Conservation (phyloP, 257 asterid genomes). For the Scutellaria minor region DNA sequence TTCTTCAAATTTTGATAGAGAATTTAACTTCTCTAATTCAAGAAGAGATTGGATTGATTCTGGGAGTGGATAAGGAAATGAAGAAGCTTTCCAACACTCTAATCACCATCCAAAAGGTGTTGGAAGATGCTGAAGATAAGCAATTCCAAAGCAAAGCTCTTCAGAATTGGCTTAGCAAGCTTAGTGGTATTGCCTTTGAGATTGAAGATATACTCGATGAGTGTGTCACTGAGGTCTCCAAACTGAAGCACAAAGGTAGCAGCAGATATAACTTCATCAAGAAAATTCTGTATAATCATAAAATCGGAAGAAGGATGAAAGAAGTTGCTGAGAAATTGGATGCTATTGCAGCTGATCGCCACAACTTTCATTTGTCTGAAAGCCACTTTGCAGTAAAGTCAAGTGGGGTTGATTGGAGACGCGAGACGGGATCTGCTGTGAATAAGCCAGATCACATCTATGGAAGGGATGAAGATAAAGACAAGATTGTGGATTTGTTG, state of each 20-base stretch:
- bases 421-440: not conserved
- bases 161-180: not conserved
- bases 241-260: not conserved
- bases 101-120: no score
- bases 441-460: not conserved
- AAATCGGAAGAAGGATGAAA: not conserved
- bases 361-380: not conserved
- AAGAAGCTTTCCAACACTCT: no score
- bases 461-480: constrained; percentile 13
- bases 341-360: not conserved
- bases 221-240: not conserved
- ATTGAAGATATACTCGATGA: constrained; percentile 5
- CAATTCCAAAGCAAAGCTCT: no score
- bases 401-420: not conserved
- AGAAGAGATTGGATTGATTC: no score
- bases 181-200: not conserved
- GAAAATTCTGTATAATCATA: not conserved
- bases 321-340: not conserved
- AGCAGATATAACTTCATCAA: not conserved
- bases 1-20: no score
- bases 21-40: no score
- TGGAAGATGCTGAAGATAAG: no score
- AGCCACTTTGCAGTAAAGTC: not conserved
- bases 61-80: no score
- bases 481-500: not conserved